Evolutionary conservation across 1,139 yeast species (phyloP), one percentile per base, ranked within the genome.

Genomic region (Kodamaea arcana): DNA sequence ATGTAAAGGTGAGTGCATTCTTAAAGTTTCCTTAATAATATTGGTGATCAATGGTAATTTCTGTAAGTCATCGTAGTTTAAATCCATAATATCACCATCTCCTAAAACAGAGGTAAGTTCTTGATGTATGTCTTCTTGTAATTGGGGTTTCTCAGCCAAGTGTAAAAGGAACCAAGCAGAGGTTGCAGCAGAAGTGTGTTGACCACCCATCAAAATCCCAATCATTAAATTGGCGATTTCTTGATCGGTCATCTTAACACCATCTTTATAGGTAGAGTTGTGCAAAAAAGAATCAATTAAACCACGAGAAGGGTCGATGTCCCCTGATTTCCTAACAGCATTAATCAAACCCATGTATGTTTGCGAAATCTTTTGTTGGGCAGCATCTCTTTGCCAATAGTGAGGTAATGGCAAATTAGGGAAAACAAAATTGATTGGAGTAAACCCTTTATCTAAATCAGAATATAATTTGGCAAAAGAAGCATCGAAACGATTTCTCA

Each of bases 121-220:
- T 42, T 77, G 60, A 56, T 74, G 83, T 37, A 92, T 61, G 53
- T 80, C 83, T 42, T 90, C 85, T 66, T 87, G 95, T 40, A 90
- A 64, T 28, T 85, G 82, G 29, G 94, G 94, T 47, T 77, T 70
- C 52, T 83, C 94, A 47, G 90, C 97, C 47, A 92, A 73, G 58
- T 92, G 98, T 47, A 92, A 74, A 56, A 92, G 70, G 53, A 80
- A 80, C 98, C 98, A 92, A 18, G 97, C 85, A 31, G 96, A 85
- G 17, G 98, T 92, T 18, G 97, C 77, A 31, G 97, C 94, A 48
- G 95, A 84, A 21, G 99, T 94, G 62, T 92, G 99, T 68, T 92
- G 99, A 43, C 98, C 99, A 50, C 98, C 99, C 99, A 92, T 92
- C 44, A 94, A 74, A 37, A 94, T 81, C 58, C 97, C 99, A 61